phyloP scores from a whole-genome alignment of 2,329 filamentous ascomycete species.

The Juglanconis juglandina region DNA sequence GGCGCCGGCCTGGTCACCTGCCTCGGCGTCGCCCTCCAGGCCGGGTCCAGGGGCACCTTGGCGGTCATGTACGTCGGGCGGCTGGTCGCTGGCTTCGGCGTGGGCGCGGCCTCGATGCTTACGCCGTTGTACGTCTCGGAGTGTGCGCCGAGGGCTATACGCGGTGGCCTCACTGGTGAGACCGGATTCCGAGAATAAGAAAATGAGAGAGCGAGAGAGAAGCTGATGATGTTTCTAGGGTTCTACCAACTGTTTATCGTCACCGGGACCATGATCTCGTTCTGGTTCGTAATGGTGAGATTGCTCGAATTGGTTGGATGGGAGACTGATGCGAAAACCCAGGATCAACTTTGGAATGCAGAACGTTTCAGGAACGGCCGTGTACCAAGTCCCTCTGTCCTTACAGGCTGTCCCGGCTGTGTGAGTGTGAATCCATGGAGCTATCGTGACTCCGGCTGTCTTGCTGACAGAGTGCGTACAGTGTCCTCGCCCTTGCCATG shows the following conservation, averaged over 20 bases:
- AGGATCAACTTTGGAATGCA: conserved; percentile 55
- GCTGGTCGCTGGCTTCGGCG: conserved; percentile 47
- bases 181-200: not conserved
- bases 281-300: conserved; percentile 29
- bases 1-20: conserved; percentile 54
- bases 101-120: conserved; percentile 47
- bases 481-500: conserved; percentile 57
- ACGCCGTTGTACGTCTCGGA: conserved; percentile 46
- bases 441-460: not conserved
- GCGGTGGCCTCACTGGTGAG: conserved; percentile 45
- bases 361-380: conserved; percentile 43
- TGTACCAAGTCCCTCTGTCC: conserved; percentile 60
- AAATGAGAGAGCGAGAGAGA: not conserved
- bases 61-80: conserved; percentile 64
- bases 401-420: conserved; percentile 64
- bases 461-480: conserved; percentile 10
- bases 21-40: conserved; percentile 62
- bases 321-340: conserved; percentile 35
- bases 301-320: not conserved
- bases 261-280: conserved; percentile 40
- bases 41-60: conserved; percentile 57
- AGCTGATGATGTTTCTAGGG: conserved; percentile 22
- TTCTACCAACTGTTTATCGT: conserved; percentile 51
- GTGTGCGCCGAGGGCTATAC: conserved; percentile 47
- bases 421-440: conserved; percentile 22